Evolutionary conservation across 2,329 filamentous ascomycete species (phyloP).

Genomic region (Aspergillus novoparasiticus): DNA sequence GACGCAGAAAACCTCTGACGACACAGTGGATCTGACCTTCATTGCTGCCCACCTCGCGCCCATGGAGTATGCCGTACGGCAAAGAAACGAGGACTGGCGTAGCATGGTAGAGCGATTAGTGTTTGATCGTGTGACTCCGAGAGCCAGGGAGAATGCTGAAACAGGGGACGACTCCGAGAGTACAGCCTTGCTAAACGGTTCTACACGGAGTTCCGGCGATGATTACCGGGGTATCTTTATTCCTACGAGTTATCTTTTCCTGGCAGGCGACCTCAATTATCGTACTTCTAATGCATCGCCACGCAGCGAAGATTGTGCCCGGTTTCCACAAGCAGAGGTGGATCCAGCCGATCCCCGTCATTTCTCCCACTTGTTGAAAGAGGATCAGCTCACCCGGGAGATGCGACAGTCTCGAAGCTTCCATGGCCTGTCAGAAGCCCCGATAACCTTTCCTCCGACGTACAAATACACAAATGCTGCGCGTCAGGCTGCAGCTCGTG

Average conservation of each 20-base stretch:
- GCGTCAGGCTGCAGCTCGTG: constrained; percentile 39
- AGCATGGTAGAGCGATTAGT: constrained; percentile 78
- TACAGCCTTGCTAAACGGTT: constrained; percentile 34
- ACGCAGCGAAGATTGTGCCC: constrained; percentile 55
- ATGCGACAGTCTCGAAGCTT: constrained; percentile 68
- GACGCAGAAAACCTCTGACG: constrained; percentile 37
- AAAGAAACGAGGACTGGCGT: constrained; percentile 86
- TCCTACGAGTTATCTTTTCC: constrained; percentile 74
- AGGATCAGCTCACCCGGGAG: constrained; percentile 81
- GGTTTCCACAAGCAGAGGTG: constrained; percentile 65
- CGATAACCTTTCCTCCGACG: constrained; percentile 81
- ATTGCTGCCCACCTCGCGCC: constrained; percentile 86
- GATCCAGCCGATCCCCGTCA: constrained; percentile 57
- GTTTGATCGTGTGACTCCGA: constrained; percentile 54
- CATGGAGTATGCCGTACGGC: constrained; percentile 75
- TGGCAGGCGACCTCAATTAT: constrained; percentile 94
- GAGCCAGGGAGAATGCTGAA: constrained; percentile 31
- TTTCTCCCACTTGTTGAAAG: constrained; percentile 66
- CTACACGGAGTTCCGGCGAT: constrained; percentile 32
- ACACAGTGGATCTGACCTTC: constrained; percentile 73
- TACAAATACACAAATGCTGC: constrained; percentile 75
- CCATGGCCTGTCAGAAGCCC: constrained; percentile 75
- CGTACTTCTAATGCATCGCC: constrained; percentile 73
- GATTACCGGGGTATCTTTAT: constrained; percentile 64
- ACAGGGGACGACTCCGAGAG: constrained; percentile 36